Base-by-base conservation (phyloP, 345 rosid genomes). In the Erysimum cheiranthoides region DNA sequence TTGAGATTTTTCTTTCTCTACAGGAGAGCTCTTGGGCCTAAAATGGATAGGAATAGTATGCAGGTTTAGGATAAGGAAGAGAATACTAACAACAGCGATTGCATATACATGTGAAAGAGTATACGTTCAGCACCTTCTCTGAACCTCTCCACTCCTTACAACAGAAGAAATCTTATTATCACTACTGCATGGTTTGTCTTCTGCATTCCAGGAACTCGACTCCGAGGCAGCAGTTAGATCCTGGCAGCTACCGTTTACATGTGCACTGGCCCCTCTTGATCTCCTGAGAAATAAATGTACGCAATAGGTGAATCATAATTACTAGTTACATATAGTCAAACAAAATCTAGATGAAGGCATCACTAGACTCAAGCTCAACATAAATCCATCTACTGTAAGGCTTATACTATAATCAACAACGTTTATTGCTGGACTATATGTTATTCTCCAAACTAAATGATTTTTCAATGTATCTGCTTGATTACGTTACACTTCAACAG, bases 181-280 rank as follows among this genome's bases (percentile, higher is more conserved):
- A 75, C 91, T 90, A 74, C 89, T 85, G 66, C 80, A 84, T 56
- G 84, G 88, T 80, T 81, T 90, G 53, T 95, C 93, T 67, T 89
- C 98, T 31, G 80, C 86, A 77, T 65, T 71, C 85, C 87, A 84
- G 40, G 97, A 90, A 61, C 84, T 86, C 66, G 91, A 95, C 82
- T 90, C 97, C 16, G 99, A 89, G 63, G 89, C 83, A 79, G 82
- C 86, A 51, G 82, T 75, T 67, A 81, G 60, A 71, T 84, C 84
- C 46, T 25, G 77, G 68, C 80, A 75, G 74, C 83, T 77, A 77
- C 76, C 92, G 30, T 79, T 78, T 10, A 75, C 86, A 72, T 40
- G 68, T 38, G 83, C 80, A 64, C 74, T 73, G 72, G 78, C 82
- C 77, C 74, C 82, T 73, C 86, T 84, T 66, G 88, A 61, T 43